phyloP scores from a whole-genome alignment of 2,329 filamentous ascomycete genomes.

The Dryadomyces quercus-mongolicae region DNA sequence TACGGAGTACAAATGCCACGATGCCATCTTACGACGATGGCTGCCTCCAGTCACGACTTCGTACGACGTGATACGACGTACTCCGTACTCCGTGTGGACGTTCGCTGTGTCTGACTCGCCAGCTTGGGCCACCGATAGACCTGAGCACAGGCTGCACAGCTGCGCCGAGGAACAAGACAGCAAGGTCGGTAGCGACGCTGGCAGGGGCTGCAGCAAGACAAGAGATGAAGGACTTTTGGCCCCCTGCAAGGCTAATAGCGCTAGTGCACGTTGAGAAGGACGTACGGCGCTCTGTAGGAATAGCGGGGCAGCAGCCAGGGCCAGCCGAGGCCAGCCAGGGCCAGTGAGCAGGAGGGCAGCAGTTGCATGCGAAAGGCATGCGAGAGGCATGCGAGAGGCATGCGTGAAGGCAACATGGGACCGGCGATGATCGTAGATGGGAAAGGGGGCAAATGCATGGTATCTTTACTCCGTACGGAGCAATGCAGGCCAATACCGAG shows the following conservation, averaged over 20 bases:
- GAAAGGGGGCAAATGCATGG: too few relatives aligned
- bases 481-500: background rate
- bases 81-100: background rate
- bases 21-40: too few relatives aligned
- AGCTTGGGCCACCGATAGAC: too few relatives aligned
- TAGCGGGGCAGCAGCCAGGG: background rate
- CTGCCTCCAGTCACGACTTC: too few relatives aligned
- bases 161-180: background rate
- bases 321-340: too few relatives aligned
- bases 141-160: background rate
- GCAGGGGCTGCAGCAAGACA: background rate
- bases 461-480: too few relatives aligned
- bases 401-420: too few relatives aligned
- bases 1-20: too few relatives aligned
- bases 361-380: background rate
- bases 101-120: too few relatives aligned
- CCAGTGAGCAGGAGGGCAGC: too few relatives aligned
- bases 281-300: background rate
- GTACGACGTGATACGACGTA: background rate
- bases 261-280: slow-evolving; percentile 1
- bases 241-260: background rate
- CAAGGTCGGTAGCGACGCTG: background rate
- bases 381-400: too few relatives aligned
- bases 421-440: background rate
- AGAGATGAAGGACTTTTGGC: background rate